These are phyloP conservation scores for Chalciporus chontae DNA, from an alignment of 768 basidiomycete species.

Conservation along the genomic window DNA sequence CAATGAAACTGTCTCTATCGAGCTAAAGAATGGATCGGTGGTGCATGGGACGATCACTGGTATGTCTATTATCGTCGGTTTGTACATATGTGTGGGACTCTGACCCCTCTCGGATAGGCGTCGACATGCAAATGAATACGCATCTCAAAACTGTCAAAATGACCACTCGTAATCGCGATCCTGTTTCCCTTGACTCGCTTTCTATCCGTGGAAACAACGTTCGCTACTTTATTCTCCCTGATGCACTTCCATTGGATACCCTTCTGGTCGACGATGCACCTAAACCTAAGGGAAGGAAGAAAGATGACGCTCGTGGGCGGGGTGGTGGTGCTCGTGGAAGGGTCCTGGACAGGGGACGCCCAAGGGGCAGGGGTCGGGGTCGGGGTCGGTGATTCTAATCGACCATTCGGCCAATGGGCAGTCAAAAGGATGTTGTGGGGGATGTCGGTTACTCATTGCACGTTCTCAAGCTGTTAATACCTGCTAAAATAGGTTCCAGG, in stretches of 20 bases:
- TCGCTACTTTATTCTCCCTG: constrained; percentile 96
- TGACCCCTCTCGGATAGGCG: constrained; percentile 51
- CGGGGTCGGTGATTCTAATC: constrained; percentile 41
- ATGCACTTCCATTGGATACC: constrained; percentile 94
- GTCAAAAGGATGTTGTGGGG: constrained; percentile 7
- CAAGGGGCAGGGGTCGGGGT: constrained; percentile 54
- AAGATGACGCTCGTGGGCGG: constrained; percentile 72
- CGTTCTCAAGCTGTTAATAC: constrained; percentile 19
- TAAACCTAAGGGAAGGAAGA: constrained; percentile 90
- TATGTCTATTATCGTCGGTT: constrained; percentile 33
- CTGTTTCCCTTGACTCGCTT: constrained; percentile 80
- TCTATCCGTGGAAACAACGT: constrained; percentile 97
- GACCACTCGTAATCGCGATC: constrained; percentile 88
- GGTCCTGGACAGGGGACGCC: constrained; percentile 47
- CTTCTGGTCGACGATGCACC: constrained; percentile 97
- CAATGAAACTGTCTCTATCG: constrained; percentile 97
- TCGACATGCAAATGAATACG: constrained; percentile 99
- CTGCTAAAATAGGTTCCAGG: constrained; percentile 21
- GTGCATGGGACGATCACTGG: constrained; percentile 98
- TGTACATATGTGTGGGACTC: neutral
- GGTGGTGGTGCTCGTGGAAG: constrained; percentile 42
- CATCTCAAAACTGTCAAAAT: constrained; percentile 97
- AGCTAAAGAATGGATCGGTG: constrained; percentile 95
- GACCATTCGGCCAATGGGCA: neutral
- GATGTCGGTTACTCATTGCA: neutral